Base-by-base conservation (phyloP, 2,329 filamentous ascomycete genomes). In the Pseudogymnoascus sp. region DNA sequence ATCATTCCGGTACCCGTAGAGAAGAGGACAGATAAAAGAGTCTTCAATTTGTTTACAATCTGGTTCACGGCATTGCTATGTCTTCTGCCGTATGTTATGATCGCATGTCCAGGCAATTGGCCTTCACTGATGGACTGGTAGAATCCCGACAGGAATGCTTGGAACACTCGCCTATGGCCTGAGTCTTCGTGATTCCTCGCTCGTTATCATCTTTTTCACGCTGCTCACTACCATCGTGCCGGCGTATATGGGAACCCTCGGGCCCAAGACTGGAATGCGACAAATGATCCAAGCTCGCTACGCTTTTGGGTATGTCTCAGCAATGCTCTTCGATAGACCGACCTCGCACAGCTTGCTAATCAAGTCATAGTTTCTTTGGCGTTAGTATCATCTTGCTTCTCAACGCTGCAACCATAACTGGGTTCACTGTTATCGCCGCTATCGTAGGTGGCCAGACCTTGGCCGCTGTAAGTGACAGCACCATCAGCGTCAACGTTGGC, bases 281-380 rank as follows among this genome's bases (percentile, higher is more conserved):
- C 84, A 87, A 72, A 85, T 88, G 79, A 80, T 88, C 6, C 83
- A 85, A 66, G 84, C 85, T 3, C 77, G 85, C 22, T 88, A 82
- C 71, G 82, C 80, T 41, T 88, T 86, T 69, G 84, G 83, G 76
- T 82, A 30, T 52, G 23, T 28, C 42, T 30, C 23, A 52, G 14
- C 23, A 16, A 52, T 52, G 11, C 12, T 52, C 14, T 11, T 52
- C 12, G 42, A 22, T n/a, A 16, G 42, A 73, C 61, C 66, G 19
- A 28, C 12, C 36, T 61, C 19, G 19, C 16, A 19, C n/a, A 30
- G 14, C 36, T 60, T 23, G 62, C 67, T 66, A 64, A 64, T 59
- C 60, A 7, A 16, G 2, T n/a, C n/a, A 9, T 35, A 78, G 79
- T 16, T 78, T 80, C 41, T 86, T 85, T 68, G 74, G 83, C 19